A percentile compares a stretch with the other conserved stretches of the same genome.
phyloP scores from a whole-genome alignment of 768 basidiomycete genomes.

The Boletus tylopilopsis region DNA sequence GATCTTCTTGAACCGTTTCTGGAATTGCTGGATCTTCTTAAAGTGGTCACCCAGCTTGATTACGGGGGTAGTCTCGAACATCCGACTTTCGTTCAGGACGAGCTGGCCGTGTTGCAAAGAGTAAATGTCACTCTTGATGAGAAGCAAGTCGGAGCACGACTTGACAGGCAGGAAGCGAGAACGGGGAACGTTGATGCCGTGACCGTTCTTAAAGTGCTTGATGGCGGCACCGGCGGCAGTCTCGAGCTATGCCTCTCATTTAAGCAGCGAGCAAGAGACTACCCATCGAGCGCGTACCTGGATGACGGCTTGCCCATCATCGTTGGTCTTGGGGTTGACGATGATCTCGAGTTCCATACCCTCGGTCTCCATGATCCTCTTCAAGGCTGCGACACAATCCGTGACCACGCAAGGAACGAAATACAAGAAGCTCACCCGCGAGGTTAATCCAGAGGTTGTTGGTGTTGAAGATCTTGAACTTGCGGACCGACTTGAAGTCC shows the following conservation, averaged over 20 bases:
- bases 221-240: constrained; percentile 75
- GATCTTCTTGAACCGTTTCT: constrained; percentile 74
- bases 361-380: constrained; percentile 67
- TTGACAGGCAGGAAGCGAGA: constrained; percentile 67
- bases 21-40: constrained; percentile 70
- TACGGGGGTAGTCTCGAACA: constrained; percentile 64
- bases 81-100: constrained; percentile 53
- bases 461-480: constrained; percentile 81
- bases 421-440: constrained; percentile 30
- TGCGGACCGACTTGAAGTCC: constrained; percentile 70
- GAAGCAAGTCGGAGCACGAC: constrained; percentile 58
- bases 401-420: neutral
- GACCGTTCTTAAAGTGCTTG: constrained; percentile 64
- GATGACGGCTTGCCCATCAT: constrained; percentile 67
- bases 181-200: constrained; percentile 72
- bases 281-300: constrained; percentile 38
- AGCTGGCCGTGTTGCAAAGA: constrained; percentile 65
- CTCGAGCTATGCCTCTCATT: constrained; percentile 46
- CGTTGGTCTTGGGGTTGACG: constrained; percentile 66
- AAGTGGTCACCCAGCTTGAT: constrained; percentile 77
- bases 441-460: constrained; percentile 63
- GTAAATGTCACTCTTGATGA: constrained; percentile 70
- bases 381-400: constrained; percentile 47
- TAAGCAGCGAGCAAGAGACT: neutral
- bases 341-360: constrained; percentile 78